phyloP scores from a whole-genome alignment of 345 rosid species.

The Ricinus communis region DNA sequence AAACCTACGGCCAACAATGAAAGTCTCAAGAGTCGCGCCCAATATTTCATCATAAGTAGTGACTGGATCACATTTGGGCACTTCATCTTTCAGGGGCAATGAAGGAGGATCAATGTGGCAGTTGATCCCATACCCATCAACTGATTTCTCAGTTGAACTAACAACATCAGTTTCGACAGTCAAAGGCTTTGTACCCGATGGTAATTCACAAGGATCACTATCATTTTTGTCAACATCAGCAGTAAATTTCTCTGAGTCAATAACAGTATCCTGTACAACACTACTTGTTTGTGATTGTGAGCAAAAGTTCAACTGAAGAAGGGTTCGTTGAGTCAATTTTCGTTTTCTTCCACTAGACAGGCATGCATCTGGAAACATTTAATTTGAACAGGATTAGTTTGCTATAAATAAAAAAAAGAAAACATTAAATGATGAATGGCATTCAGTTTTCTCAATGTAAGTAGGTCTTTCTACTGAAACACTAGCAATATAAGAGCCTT shows the following conservation, averaged over 20 bases:
- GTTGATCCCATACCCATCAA: slow-evolving; percentile 16
- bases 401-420: background rate
- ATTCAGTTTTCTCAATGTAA: background rate
- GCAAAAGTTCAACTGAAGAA: slow-evolving; percentile 55
- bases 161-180: background rate
- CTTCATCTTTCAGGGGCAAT: slow-evolving; percentile 25
- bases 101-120: slow-evolving; percentile 23
- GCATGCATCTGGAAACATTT: slow-evolving; percentile 48
- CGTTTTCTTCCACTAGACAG: slow-evolving; percentile 56
- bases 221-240: slow-evolving; percentile 21
- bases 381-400: slow-evolving; percentile 3
- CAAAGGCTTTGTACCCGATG: background rate
- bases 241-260: background rate
- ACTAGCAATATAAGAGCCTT: background rate
- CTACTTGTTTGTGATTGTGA: slow-evolving; percentile 31
- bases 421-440: background rate
- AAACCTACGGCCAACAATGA: slow-evolving; percentile 84
- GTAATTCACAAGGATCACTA: background rate
- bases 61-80: slow-evolving; percentile 8
- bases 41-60: slow-evolving; percentile 27
- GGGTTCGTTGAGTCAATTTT: slow-evolving; percentile 77
- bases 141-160: slow-evolving; percentile 18
- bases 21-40: slow-evolving; percentile 53
- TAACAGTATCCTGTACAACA: background rate
- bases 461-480: background rate